phyloP scores from a whole-genome alignment of 2,329 filamentous ascomycete species.

The Tricladium varicosporioides region DNA sequence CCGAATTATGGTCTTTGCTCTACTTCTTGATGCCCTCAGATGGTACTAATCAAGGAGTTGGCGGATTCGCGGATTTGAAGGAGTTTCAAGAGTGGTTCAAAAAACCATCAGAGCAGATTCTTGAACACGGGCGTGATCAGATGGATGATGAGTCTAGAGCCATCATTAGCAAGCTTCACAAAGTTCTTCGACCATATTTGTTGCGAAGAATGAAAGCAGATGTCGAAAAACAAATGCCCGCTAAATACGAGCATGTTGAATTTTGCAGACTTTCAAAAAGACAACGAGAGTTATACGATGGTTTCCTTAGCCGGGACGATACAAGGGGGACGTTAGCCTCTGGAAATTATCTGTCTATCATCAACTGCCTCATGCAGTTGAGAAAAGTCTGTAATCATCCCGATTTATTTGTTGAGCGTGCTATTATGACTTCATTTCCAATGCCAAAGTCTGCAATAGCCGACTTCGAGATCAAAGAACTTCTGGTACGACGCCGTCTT shows the following conservation, averaged over 20 bases:
- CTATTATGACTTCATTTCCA: conserved; percentile 94
- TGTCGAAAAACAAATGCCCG: conserved; percentile 98
- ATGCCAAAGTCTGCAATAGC: conserved; percentile 78
- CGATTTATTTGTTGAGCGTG: conserved; percentile 91
- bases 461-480: conserved; percentile 71
- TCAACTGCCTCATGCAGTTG: conserved; percentile 96
- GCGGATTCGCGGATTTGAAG: conserved; percentile 89
- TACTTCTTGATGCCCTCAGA: conserved; percentile 95
- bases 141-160: conserved; percentile 92
- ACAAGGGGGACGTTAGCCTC: conserved; percentile 86
- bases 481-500: conserved; percentile 64
- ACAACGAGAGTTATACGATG: conserved; percentile 93
- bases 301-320: conserved; percentile 86
- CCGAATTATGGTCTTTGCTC: conserved; percentile 92
- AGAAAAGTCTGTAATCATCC: conserved; percentile 98
- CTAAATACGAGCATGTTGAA: conserved; percentile 95
- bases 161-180: conserved; percentile 91
- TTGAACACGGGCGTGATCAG: conserved; percentile 89
- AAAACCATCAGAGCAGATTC: conserved; percentile 90
- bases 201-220: conserved; percentile 90
- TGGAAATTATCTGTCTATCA: conserved; percentile 96
- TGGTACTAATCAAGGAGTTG: conserved; percentile 68
- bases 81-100: conserved; percentile 97
- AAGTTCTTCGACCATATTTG: conserved; percentile 88
- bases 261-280: conserved; percentile 94